A percentile compares a stretch with the other conserved stretches of the same genome.
Evolutionary conservation across 306 rosid species (phyloP).

Genomic region (Pyrus pyrifolia): DNA sequence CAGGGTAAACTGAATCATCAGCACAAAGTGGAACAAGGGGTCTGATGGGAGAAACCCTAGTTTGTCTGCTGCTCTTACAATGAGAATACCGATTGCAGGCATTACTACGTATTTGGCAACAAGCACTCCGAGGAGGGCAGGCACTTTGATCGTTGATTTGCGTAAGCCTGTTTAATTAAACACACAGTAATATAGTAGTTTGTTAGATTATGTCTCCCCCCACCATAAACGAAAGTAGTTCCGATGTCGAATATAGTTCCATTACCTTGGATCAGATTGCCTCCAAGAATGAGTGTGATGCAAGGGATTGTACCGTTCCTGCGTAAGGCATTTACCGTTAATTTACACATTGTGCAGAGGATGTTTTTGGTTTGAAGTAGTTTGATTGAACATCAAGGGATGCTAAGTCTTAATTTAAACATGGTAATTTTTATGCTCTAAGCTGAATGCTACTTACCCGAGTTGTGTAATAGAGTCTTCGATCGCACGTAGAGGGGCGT

Average conservation of each 20-base stretch:
- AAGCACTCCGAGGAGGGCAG: constrained; percentile 34
- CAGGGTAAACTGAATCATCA: constrained; percentile 71
- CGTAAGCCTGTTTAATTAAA: constrained; percentile 41
- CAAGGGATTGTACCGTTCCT: constrained; percentile 90
- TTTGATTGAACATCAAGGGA: background rate
- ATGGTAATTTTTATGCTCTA: background rate
- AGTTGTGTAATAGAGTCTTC: constrained; percentile 51
- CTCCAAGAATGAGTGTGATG: constrained; percentile 77
- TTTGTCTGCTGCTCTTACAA: constrained; percentile 47
- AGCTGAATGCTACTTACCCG: constrained; percentile 42
- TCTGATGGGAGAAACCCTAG: constrained; percentile 55
- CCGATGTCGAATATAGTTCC: background rate
- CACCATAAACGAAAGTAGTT: background rate
- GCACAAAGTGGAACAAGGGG: constrained; percentile 61
- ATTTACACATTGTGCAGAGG: background rate
- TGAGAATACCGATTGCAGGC: constrained; percentile 54
- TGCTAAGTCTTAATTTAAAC: background rate
- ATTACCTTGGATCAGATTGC: constrained; percentile 76
- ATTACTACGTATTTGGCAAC: constrained; percentile 31
- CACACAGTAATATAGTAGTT: background rate
- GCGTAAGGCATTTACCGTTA: constrained; percentile 13
- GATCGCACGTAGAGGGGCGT: constrained; percentile 71
- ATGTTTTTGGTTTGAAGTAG: background rate
- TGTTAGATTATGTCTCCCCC: background rate
- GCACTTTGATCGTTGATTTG: constrained; percentile 40